Evolutionary conservation across 2,329 filamentous ascomycete genomes (phyloP).

Genomic region (Aciculosporium take): DNA sequence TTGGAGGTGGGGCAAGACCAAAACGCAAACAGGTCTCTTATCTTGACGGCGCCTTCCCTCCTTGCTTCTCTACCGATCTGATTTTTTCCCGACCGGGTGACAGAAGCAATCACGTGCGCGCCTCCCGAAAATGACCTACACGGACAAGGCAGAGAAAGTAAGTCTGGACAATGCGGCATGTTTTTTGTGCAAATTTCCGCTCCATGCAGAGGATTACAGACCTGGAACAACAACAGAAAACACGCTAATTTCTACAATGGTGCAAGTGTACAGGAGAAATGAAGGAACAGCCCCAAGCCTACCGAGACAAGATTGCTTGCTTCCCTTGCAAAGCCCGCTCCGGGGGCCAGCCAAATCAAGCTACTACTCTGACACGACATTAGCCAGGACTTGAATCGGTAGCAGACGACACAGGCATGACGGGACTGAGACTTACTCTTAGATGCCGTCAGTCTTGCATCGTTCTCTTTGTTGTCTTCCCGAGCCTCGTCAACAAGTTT

Average conservation of each 20-base stretch:
- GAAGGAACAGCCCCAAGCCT: neutral
- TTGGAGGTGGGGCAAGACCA: constrained; percentile 1
- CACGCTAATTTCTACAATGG: neutral
- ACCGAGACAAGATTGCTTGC: neutral
- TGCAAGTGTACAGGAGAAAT: neutral
- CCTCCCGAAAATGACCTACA: too few relatives aligned
- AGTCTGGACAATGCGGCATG: too few relatives aligned
- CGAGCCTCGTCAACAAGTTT: constrained; percentile 83
- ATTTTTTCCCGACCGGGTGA: neutral
- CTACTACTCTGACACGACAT: constrained; percentile 1
- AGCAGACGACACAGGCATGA: neutral
- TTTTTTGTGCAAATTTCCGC: too few relatives aligned
- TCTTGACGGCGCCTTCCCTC: neutral
- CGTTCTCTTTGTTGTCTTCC: constrained; percentile 79
- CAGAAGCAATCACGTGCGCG: neutral
- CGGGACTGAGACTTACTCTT: constrained; percentile 23
- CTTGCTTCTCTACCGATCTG: neutral
- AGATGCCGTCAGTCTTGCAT: constrained; percentile 37
- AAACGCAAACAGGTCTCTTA: neutral
- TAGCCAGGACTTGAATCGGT: neutral
- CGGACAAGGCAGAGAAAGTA: too few relatives aligned
- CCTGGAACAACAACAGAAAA: neutral
- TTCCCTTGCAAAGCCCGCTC: neutral
- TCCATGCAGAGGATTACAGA: neutral
- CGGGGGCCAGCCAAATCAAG: neutral